phyloP scores from a whole-genome alignment of 345 rosid species.

The Brassica napus region DNA sequence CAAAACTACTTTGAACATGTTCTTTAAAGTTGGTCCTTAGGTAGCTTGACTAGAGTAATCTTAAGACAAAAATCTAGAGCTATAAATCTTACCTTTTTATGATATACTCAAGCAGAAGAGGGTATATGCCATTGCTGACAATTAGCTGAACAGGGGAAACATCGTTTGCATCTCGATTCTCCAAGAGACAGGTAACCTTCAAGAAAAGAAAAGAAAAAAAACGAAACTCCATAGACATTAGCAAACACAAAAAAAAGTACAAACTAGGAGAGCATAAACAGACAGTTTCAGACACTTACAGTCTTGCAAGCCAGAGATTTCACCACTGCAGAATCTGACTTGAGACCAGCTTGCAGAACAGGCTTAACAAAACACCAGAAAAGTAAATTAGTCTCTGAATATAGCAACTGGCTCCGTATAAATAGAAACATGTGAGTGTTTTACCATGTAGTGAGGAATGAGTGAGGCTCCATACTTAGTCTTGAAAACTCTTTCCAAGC shows the following conservation, averaged over 20 bases:
- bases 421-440: background rate
- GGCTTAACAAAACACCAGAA: conserved; percentile 46
- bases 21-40: background rate
- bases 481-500: conserved; percentile 71
- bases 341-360: conserved; percentile 72
- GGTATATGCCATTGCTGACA: conserved; percentile 59
- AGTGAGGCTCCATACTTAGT: conserved; percentile 75
- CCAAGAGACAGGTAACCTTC: conserved; percentile 68
- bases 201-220: conserved; percentile 2
- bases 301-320: conserved; percentile 79
- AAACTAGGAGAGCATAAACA: background rate
- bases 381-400: conserved; percentile 6
- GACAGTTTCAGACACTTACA: conserved; percentile 44
- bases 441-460: conserved; percentile 76
- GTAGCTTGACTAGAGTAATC: background rate
- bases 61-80: background rate
- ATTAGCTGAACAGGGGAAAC: conserved; percentile 55
- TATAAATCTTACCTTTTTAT: conserved; percentile 50
- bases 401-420: background rate
- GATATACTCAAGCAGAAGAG: conserved; percentile 72
- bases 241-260: conserved; percentile 1
- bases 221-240: conserved; percentile 12
- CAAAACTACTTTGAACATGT: background rate
- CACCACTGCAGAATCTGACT: conserved; percentile 58
- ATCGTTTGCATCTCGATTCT: conserved; percentile 45